Evolutionary conservation across 306 rosid species (phyloP), one percentile per base, ranked within the genome.

Genomic region (Trifolium dubium): DNA sequence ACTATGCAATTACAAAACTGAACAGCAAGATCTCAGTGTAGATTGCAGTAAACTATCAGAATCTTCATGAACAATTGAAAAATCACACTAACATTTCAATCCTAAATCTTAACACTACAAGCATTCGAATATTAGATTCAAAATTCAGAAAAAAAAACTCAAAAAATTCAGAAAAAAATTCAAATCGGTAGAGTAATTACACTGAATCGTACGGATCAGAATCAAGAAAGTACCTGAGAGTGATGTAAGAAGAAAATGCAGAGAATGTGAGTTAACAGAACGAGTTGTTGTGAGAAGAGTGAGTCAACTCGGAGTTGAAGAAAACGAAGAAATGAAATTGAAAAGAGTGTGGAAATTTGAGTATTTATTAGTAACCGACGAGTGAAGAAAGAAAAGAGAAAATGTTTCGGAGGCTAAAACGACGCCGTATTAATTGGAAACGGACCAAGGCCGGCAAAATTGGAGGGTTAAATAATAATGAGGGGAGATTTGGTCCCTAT

Each of bases 381-480:
- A 60, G 60, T 5, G 29, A 47, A 19, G 74, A 34, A 15, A 69
- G 15, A 56, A 23, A 17, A 55, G 60, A 23, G 29, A 69, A 70
- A 23, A 44, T 79, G 80, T 56, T 80, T 78, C 68, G 63, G 66
- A 49, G 10, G 28, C 31, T 30, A 55, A 80, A 75, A 81, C 84
- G 84, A 70, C 69, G 84, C 34, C 84, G 84, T 70, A 41, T 54
- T 54, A 11, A 14, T 37, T 58, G 53, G 43, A 50, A 69, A 35
- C 77, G 71, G 78, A 71, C 81, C 77, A 64, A 54, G 79, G 95
- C 91, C 98, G 96, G 98, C 95, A 84, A 63, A 77, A 51, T 73
- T 66, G 61, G 86, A 54, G 72, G 76, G 56, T 5, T 23, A 32
- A 74, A 74, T 67, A 73, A 66, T 56, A 58, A 79, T 35, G 44